These are phyloP conservation scores for Cucurbita moschata DNA, from an alignment of 306 rosid species.

Conservation along the genomic window DNA sequence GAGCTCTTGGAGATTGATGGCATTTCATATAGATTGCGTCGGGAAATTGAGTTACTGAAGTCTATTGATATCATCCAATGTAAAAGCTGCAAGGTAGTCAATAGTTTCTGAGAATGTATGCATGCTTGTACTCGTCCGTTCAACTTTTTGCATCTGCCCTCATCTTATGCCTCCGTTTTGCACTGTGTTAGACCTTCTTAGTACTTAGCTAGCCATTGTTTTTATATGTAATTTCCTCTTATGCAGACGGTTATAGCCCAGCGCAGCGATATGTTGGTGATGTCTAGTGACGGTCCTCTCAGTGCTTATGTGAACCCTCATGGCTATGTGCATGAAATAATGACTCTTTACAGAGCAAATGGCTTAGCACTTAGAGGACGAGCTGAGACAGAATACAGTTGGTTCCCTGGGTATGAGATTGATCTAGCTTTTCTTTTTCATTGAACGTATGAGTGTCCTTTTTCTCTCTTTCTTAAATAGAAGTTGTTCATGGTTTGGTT, in stretches of 20 bases:
- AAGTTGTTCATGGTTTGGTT: background rate
- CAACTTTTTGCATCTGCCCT: background rate
- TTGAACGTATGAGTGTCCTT: background rate
- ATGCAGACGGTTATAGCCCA: constrained; percentile 65
- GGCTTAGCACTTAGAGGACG: constrained; percentile 56
- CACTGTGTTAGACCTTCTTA: background rate
- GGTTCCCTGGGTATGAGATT: constrained; percentile 92
- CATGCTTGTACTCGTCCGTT: background rate
- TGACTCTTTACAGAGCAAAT: constrained; percentile 64
- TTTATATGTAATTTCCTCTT: constrained; percentile 6
- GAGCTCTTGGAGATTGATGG: constrained; percentile 90
- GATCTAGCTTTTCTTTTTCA: background rate
- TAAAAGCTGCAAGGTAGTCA: constrained; percentile 59
- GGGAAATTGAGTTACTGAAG: constrained; percentile 85
- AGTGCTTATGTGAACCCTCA: constrained; percentile 75
- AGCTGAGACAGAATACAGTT: constrained; percentile 55
- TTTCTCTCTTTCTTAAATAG: background rate
- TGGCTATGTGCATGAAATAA: constrained; percentile 73
- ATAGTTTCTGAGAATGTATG: background rate
- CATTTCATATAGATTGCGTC: constrained; percentile 72
- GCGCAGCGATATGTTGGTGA: constrained; percentile 88
- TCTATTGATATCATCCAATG: constrained; percentile 63
- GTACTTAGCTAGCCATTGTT: background rate
- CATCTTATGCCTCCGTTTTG: background rate
- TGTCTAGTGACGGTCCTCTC: constrained; percentile 94